phyloP scores from a whole-genome alignment of 768 basidiomycete species.

The Coprinopsis strossmayeri region DNA sequence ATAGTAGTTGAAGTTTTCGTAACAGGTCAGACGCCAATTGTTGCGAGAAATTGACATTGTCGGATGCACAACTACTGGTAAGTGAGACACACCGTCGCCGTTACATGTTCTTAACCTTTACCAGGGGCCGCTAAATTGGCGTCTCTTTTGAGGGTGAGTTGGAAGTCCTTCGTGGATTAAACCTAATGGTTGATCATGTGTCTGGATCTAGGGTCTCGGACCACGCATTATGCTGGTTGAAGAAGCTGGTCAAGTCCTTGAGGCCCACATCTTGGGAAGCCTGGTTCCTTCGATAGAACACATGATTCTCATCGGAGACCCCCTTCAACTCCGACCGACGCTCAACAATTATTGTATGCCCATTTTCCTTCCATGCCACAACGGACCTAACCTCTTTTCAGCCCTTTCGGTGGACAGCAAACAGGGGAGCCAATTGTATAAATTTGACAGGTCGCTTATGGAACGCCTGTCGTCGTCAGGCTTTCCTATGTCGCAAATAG shows the following conservation, averaged over 20 bases:
- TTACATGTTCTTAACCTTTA: not conserved
- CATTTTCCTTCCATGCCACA: not conserved
- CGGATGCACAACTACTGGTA: conserved; percentile 75
- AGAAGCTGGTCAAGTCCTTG: conserved; percentile 79
- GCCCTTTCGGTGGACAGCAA: conserved; percentile 64
- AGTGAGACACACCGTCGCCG: not conserved
- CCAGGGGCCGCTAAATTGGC: conserved; percentile 65
- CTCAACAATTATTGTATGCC: conserved; percentile 54
- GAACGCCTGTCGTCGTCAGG: conserved; percentile 57
- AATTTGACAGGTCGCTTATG: conserved; percentile 72
- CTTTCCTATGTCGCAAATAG: conserved; percentile 60
- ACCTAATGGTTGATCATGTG: not conserved
- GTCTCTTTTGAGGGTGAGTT: conserved; percentile 47
- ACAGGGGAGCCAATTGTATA: conserved; percentile 48
- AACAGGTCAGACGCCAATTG: conserved; percentile 49
- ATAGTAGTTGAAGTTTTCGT: no score
- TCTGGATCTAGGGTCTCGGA: conserved; percentile 37
- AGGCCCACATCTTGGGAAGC: conserved; percentile 64
- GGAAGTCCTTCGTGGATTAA: not conserved
- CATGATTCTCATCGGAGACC: conserved; percentile 77
- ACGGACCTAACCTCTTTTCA: conserved; percentile 20
- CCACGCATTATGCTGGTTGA: conserved; percentile 67
- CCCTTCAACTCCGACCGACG: conserved; percentile 65
- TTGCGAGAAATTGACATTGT: conserved; percentile 53
- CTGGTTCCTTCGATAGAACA: conserved; percentile 65